Conservation (phyloP, 2,329 filamentous ascomycete genomes). For the Cladophialophora psammophila region DNA sequence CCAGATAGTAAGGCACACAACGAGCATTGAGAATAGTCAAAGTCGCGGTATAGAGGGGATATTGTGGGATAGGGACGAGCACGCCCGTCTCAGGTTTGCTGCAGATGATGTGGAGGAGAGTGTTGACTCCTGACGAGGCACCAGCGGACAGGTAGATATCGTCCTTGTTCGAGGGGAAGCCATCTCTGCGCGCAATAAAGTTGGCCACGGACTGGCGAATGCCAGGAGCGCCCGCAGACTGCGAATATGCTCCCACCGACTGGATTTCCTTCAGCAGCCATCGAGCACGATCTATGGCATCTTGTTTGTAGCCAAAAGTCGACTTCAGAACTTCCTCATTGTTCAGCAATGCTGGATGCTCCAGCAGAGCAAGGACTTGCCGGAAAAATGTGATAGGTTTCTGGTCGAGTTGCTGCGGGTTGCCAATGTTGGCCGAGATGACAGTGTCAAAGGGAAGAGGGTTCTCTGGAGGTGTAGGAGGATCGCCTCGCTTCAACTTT, state of each 20-base stretch:
- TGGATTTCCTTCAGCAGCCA: conserved; percentile 82
- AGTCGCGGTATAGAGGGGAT: conserved; percentile 95
- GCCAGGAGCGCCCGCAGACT: conserved; percentile 84
- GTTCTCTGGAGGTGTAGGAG: conserved; percentile 53
- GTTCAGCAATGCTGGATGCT: conserved; percentile 85
- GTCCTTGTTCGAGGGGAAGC: conserved; percentile 79
- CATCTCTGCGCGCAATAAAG: conserved; percentile 92
- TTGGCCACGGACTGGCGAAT: conserved; percentile 89
- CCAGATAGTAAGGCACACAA: conserved; percentile 91
- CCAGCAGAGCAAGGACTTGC: conserved; percentile 89
- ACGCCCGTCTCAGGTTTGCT: conserved; percentile 78
- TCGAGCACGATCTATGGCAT: conserved; percentile 84
- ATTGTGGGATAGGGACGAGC: conserved; percentile 95
- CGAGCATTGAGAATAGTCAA: conserved; percentile 83
- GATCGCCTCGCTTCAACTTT: conserved; percentile 62
- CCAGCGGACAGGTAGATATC: conserved; percentile 91
- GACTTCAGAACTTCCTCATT: conserved; percentile 80
- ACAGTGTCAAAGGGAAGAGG: conserved; percentile 84
- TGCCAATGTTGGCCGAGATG: conserved; percentile 98
- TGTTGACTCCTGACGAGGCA: conserved; percentile 93
- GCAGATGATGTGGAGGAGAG: conserved; percentile 88
- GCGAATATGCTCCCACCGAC: conserved; percentile 95
- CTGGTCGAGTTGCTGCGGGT: conserved; percentile 98
- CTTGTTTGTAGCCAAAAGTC: conserved; percentile 82
- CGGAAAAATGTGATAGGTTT: conserved; percentile 99